Evolutionary conservation across 805 yeast genomes (phyloP), one percentile per base, ranked within the genome.

Genomic region (Ogataea thermomethanolica): DNA sequence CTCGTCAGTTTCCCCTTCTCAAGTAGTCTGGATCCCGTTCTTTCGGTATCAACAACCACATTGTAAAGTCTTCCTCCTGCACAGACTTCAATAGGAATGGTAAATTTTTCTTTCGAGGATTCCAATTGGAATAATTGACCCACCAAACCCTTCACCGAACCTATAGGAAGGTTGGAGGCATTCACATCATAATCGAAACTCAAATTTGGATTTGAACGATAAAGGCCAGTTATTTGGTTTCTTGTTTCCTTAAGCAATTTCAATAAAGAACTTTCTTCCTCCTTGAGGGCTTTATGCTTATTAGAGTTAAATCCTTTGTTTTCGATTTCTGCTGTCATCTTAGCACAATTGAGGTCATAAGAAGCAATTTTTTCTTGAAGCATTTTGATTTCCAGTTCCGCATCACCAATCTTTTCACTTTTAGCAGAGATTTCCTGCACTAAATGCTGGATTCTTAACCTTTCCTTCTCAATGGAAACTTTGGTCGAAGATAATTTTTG

Each of bases 61-160:
- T 90, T 89, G 60, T 79, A 95, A 23, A 95, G 63, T 51, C 90
- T 71, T 5, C 91, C 95, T 34, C 99, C 99, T 2, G 97, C 99
- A 58, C 95, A 83, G 2, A 87, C 83, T 62, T 93, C 97, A 25
- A 93, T 67, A 1, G 99, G 99, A 20, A 81, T 70, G 1, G 95
- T 82, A 39, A 81, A 78, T 20, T 76, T 74, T 39, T 64, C 58
- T 35, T 82, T 76, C 1, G 69, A 58, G 31, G 80, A 78, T 12
- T 74, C 73, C 14, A 93, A 58, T 1, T 71, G 62, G 57, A 95
- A 88, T 35, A 93, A 65, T 55, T 85, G 93, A 2, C 95, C 96
- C 10, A 91, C 95, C 12, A 89, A 76, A 32, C 99, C 99, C 55
- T 80, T 82, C 3, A 93, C 95, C 0, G 82, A 70, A 1, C 59